Evolutionary conservation across 495 filamentous ascomycete species (phyloP).

Genomic region (Xylaria longipes): DNA sequence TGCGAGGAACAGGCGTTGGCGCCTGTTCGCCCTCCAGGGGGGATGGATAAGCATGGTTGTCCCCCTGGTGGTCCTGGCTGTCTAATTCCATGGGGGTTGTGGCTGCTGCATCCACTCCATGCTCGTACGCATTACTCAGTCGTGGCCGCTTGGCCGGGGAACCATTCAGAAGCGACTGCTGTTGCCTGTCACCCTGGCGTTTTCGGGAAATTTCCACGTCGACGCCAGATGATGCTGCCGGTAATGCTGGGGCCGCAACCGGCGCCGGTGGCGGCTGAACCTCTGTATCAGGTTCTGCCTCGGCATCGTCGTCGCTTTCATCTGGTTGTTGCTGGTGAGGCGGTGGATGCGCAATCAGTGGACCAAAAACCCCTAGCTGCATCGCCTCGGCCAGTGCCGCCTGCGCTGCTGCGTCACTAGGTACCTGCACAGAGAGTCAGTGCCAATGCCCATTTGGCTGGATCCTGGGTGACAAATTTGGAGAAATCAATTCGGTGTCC

Average conservation of each 20-base stretch:
- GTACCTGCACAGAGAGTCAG: constrained; percentile 53
- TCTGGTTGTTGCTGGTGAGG: constrained; percentile 39
- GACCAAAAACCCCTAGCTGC: constrained; percentile 57
- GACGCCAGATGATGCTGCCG: constrained; percentile 33
- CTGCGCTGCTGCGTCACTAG: constrained; percentile 46
- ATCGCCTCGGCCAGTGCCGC: constrained; percentile 51
- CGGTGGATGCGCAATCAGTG: constrained; percentile 47
- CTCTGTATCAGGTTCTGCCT: constrained; percentile 40
- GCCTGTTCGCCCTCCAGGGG: constrained; percentile 61
- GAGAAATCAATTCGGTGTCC: constrained; percentile 37
- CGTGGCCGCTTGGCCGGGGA: constrained; percentile 60
- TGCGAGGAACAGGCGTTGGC: constrained; percentile 61
- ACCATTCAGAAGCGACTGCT: constrained; percentile 51
- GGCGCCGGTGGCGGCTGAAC: constrained; percentile 17
- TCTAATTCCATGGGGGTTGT: constrained; percentile 67
- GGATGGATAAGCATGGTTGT: constrained; percentile 62
- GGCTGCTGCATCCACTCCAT: constrained; percentile 64
- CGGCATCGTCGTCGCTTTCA: constrained; percentile 45
- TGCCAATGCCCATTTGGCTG: constrained; percentile 49
- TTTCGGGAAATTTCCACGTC: constrained; percentile 58
- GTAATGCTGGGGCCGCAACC: constrained; percentile 19
- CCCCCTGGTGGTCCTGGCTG: constrained; percentile 47
- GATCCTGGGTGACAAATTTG: constrained; percentile 34
- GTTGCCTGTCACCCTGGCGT: constrained; percentile 55
- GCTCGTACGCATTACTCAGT: constrained; percentile 67